These are phyloP conservation scores for Mortierella sp. DNA, from an alignment of 371 early-diverging fungal genomes.

Conservation along the genomic window DNA sequence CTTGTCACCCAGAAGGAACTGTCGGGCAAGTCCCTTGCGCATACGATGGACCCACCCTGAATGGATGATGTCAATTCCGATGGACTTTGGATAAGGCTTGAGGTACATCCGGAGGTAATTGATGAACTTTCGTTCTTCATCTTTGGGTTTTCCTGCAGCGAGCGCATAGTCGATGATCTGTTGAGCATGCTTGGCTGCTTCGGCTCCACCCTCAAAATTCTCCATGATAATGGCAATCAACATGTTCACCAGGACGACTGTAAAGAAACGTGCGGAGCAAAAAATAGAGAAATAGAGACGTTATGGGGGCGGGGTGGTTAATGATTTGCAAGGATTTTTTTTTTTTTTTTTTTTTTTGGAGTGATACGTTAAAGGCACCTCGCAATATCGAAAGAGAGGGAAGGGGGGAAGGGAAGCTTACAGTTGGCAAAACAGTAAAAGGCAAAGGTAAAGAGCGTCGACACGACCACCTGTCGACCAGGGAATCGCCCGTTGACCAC, in stretches of 20 bases:
- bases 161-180: slow-evolving; percentile 63
- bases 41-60: slow-evolving; percentile 52
- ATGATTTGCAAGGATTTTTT: not conserved
- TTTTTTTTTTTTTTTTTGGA: not conserved
- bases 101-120: slow-evolving; percentile 58
- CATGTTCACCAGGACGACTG: slow-evolving; percentile 71
- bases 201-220: slow-evolving; percentile 71
- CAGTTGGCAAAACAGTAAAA: slow-evolving; percentile 77
- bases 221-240: slow-evolving; percentile 76
- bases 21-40: slow-evolving; percentile 61
- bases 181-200: slow-evolving; percentile 61
- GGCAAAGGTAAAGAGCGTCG: slow-evolving; percentile 66
- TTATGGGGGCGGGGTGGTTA: not conserved
- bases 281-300: not conserved
- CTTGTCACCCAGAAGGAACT: slow-evolving; percentile 57
- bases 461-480: slow-evolving; percentile 55
- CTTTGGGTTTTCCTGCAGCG: slow-evolving; percentile 53
- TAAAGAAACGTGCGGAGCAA: not conserved
- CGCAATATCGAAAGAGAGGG: no score
- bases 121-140: slow-evolving; percentile 53
- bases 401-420: slow-evolving; percentile 53
- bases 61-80: slow-evolving; percentile 57
- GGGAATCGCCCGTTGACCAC: slow-evolving; percentile 54
- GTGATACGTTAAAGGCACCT: no score
- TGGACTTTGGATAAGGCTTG: slow-evolving; percentile 59